phyloP scores from a whole-genome alignment of 2,329 filamentous ascomycete species.

The Ceratocystis cubensis region DNA sequence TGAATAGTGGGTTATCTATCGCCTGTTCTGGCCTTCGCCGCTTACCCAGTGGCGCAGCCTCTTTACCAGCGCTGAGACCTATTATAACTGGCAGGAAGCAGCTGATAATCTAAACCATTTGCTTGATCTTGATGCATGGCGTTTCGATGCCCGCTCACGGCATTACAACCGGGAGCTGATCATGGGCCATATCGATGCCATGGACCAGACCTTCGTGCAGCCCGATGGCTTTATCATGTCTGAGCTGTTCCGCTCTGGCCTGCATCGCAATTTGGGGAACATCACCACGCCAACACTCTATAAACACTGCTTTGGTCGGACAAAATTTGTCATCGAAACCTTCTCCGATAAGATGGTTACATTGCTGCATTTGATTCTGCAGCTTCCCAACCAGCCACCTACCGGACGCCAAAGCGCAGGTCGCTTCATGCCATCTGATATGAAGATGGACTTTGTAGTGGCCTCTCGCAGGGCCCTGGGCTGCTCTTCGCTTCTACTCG shows the following conservation, averaged over 20 bases:
- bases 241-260: slow-evolving; percentile 65
- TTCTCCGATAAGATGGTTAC: slow-evolving; percentile 78
- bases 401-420: slow-evolving; percentile 29
- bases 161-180: slow-evolving; percentile 83
- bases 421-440: slow-evolving; percentile 37
- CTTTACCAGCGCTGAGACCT: slow-evolving; percentile 54
- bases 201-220: slow-evolving; percentile 55
- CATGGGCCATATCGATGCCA: slow-evolving; percentile 57
- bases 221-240: slow-evolving; percentile 63
- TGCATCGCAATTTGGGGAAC: slow-evolving; percentile 73
- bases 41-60: slow-evolving; percentile 25
- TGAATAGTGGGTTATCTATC: slow-evolving; percentile 14
- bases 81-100: slow-evolving; percentile 79
- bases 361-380: slow-evolving; percentile 63
- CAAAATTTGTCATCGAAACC: slow-evolving; percentile 81
- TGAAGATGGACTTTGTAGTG: slow-evolving; percentile 74
- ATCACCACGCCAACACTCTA: slow-evolving; percentile 73
- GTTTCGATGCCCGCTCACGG: slow-evolving; percentile 65
- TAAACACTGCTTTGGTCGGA: slow-evolving; percentile 74
- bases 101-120: slow-evolving; percentile 71
- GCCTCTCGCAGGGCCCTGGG: slow-evolving; percentile 83
- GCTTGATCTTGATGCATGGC: slow-evolving; percentile 72
- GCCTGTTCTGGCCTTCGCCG: slow-evolving; percentile 18
- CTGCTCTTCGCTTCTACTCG: slow-evolving; percentile 69
- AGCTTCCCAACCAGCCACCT: slow-evolving; percentile 39